A percentile compares a stretch with the other conserved stretches of the same genome.
Conservation (phyloP, 139 green algal genomes). For the Auxenochlorella pyrenoidosa region DNA sequence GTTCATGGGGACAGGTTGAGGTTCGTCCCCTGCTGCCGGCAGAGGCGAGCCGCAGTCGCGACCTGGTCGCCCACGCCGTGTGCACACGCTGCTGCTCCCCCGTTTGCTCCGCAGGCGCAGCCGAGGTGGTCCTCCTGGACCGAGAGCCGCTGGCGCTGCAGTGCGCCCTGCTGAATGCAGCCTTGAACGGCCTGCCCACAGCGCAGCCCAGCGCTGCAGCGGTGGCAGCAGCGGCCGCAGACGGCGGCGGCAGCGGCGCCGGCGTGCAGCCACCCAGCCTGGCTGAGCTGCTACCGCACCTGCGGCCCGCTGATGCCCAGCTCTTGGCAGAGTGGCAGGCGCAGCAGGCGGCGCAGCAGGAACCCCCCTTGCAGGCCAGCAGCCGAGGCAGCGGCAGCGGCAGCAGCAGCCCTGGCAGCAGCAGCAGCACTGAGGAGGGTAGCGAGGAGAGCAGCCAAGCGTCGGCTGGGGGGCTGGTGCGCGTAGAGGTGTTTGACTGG, state of each 20-base stretch:
- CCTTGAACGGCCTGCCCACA: constrained; percentile 19
- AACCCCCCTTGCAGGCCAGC: neutral
- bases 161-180: constrained; percentile 68
- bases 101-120: constrained; percentile 52
- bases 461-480: too few relatives aligned
- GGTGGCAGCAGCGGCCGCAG: neutral
- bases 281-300: constrained; percentile 17
- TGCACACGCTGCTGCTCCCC: neutral
- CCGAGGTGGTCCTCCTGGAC: constrained; percentile 81
- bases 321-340: neutral
- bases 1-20: too few relatives aligned
- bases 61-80: too few relatives aligned
- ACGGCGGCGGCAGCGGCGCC: constrained; percentile 8
- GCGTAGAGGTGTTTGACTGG: constrained; percentile 32
- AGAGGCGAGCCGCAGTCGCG: too few relatives aligned
- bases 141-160: constrained; percentile 82
- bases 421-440: neutral
- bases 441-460: neutral
- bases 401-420: constrained; percentile 13
- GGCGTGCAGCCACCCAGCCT: neutral
- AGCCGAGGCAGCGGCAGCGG: constrained; percentile 9
- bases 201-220: neutral
- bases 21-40: too few relatives aligned
- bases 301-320: neutral
- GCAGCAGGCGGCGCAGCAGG: neutral